Evolutionary conservation across 75 land plant species (phyloP).

Genomic region (Gnetum montanum): DNA sequence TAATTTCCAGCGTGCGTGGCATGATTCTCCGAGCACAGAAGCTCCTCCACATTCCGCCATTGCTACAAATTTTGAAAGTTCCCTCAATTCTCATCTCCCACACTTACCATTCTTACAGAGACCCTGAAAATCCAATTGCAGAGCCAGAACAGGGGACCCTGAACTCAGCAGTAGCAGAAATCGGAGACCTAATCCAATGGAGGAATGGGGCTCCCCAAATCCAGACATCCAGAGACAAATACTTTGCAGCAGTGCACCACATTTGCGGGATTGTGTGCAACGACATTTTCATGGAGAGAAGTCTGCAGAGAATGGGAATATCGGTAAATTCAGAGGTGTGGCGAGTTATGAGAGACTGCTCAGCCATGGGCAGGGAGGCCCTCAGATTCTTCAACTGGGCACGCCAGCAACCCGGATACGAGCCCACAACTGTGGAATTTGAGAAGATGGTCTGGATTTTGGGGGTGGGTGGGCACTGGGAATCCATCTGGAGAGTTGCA

Average conservation of each 20-base stretch:
- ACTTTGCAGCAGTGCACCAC: conserved; percentile 47
- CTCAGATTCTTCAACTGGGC: conserved; percentile 70
- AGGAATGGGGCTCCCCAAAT: background rate
- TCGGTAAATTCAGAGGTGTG: conserved; percentile 35
- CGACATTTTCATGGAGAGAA: conserved; percentile 53
- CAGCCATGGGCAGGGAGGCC: conserved; percentile 17
- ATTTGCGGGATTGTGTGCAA: conserved; percentile 42
- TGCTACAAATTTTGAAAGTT: too few species aligned
- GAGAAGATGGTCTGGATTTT: conserved; percentile 34
- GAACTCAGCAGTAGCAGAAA: too few species aligned
- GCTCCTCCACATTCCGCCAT: too few species aligned
- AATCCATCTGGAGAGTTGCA: conserved; percentile 36
- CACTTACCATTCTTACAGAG: too few species aligned
- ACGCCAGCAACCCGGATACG: conserved; percentile 23
- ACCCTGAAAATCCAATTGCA: too few species aligned
- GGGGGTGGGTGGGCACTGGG: conserved; percentile 19
- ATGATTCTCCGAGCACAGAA: too few species aligned
- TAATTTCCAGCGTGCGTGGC: too few species aligned
- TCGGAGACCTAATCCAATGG: too few species aligned
- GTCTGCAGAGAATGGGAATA: conserved; percentile 32
- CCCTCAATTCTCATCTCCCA: too few species aligned
- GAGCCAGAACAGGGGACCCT: too few species aligned
- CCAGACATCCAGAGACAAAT: background rate
- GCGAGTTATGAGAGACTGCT: conserved; percentile 47
- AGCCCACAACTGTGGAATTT: conserved; percentile 40